Evolutionary conservation across 495 filamentous ascomycete genomes (phyloP), one percentile per base, ranked within the genome.

Genomic region (Diplogelasinospora grovesii): DNA sequence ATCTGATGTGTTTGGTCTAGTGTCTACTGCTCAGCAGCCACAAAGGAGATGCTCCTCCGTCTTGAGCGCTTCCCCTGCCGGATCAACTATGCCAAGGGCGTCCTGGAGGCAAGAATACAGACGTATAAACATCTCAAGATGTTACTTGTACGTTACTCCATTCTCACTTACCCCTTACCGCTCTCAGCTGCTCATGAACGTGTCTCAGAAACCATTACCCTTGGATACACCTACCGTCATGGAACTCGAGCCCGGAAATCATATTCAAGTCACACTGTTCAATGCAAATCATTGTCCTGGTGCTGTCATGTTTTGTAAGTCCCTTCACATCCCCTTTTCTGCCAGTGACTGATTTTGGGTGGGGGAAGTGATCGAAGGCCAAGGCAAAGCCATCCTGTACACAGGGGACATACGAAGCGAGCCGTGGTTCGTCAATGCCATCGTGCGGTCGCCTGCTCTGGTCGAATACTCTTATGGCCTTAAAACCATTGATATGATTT

Each of bases 271-370:
- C 23, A 95, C 89, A 2, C 70, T 96, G 0, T 75, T 95, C 23
- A 81, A 95, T 67, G 89, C 90, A 6, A 96, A 97, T 53, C 90
- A 96, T 52, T 97, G 90, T 55, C 68, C 81, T 14, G 90, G 90
- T 3, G 81, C 89, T 15, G 89, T 95, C 20, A 95, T 95, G 87
- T 95, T 96, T 54, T 45, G 71, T 75, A 50, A 15, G 44, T 30
- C 6, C 9, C 1, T 9, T 23, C 11, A 4, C 22, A 16, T 7
- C 7, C 4, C n/a, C 1, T 33, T 3, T 15, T 5, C 6, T 16
- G n/a, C n/a, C n/a, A n/a, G n/a, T n/a, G n/a, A n/a, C n/a, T n/a
- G n/a, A n/a, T n/a, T n/a, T n/a, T n/a, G n/a, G n/a, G n/a, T n/a
- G n/a, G n/a, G n/a, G 9, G 0, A 14, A 75, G 78, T 96, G 5